Conservation (phyloP, 148 eudicot genomes). For the Nyssa sinensis region DNA sequence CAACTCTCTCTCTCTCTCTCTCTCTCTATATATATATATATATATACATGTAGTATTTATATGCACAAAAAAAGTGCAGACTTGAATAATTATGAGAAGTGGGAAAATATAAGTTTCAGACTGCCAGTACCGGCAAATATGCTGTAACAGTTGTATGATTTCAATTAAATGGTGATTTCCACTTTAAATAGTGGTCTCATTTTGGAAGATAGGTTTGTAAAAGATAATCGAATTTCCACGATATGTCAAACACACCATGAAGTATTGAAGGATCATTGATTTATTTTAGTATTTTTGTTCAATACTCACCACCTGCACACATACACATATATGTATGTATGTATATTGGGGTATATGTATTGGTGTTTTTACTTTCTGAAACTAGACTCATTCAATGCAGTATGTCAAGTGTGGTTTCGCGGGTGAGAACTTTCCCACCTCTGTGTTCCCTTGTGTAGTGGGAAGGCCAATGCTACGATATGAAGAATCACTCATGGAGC, state of each 20-base stretch:
- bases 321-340: no score
- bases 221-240: background rate
- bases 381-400: constrained; percentile 45
- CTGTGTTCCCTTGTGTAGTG: constrained; percentile 97
- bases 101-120: background rate
- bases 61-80: background rate
- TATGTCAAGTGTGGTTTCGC: constrained; percentile 99
- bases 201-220: background rate
- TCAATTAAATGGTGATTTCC: background rate
- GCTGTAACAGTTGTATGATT: background rate
- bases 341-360: background rate
- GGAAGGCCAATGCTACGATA: constrained; percentile 94
- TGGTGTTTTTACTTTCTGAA: constrained; percentile 1
- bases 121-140: background rate
- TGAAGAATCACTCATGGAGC: constrained; percentile 93
- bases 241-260: background rate
- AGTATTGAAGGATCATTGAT: background rate
- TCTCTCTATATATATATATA: no score
- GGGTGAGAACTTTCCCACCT: constrained; percentile 95
- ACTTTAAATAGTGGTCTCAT: background rate
- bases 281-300: background rate
- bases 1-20: no score
- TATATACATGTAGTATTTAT: background rate
- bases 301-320: background rate
- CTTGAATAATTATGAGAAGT: background rate